Evolutionary conservation across 1,139 yeast genomes (phyloP).

Genomic region (Geotrichum fermentans): DNA sequence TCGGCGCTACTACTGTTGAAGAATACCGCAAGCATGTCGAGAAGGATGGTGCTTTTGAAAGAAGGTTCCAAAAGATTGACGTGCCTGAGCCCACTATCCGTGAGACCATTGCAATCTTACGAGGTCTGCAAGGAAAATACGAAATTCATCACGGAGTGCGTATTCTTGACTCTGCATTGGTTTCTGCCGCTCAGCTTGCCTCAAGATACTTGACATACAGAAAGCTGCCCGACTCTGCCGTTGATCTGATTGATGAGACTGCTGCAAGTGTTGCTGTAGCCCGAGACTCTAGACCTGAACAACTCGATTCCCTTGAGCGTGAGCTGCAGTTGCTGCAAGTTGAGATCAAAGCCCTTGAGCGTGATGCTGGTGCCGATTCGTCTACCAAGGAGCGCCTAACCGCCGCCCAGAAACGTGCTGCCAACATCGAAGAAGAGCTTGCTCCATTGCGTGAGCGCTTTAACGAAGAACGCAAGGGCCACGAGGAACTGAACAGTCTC

Average conservation of each 20-base stretch:
- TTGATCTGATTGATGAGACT: conserved; percentile 91
- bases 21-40: conserved; percentile 91
- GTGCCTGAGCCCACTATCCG: conserved; percentile 90
- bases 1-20: conserved; percentile 95
- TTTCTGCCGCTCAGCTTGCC: conserved; percentile 91
- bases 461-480: conserved; percentile 84
- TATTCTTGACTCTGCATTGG: conserved; percentile 90
- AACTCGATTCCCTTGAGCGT: conserved; percentile 87
- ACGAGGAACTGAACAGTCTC: conserved; percentile 81
- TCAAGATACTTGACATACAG: conserved; percentile 92
- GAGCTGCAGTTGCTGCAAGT: conserved; percentile 86
- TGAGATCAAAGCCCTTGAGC: conserved; percentile 92
- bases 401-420: conserved; percentile 72
- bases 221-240: conserved; percentile 95
- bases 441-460: conserved; percentile 82
- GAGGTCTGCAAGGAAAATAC: conserved; percentile 94
- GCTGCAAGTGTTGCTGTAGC: conserved; percentile 98
- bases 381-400: conserved; percentile 81
- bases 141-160: conserved; percentile 98
- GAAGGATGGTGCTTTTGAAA: conserved; percentile 97
- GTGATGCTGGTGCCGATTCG: conserved; percentile 87
- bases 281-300: conserved; percentile 96
- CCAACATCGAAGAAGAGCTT: conserved; percentile 77
- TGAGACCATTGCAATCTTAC: conserved; percentile 90
- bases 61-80: conserved; percentile 95